Conservation (phyloP, 1,139 yeast species). For the Saccharomyces hybrid region DNA sequence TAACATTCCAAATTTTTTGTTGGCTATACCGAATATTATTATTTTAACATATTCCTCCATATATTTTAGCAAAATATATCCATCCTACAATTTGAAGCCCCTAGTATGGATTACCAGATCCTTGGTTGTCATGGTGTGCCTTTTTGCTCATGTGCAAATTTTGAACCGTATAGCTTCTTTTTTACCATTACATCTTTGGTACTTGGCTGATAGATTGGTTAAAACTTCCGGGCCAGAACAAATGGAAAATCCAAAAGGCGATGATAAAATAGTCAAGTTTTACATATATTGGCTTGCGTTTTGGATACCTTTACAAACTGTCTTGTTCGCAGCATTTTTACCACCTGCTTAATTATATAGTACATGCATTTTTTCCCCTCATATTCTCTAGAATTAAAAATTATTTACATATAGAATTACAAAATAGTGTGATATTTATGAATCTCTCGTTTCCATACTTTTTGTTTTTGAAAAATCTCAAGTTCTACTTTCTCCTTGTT, state of each 20-base stretch:
- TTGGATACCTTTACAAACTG: constrained; percentile 55
- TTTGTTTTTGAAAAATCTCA: not conserved
- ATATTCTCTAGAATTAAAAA: not conserved
- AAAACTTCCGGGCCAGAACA: constrained; percentile 10
- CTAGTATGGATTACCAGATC: constrained; percentile 36
- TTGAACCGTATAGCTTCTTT: constrained; percentile 72
- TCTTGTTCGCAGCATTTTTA: constrained; percentile 55
- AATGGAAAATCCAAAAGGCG: constrained; percentile 11
- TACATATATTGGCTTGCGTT: constrained; percentile 40
- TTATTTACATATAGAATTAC: not conserved
- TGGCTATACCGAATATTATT: constrained; percentile 61
- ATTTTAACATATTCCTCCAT: constrained; percentile 33
- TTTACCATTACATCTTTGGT: constrained; percentile 72
- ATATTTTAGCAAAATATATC: constrained; percentile 28
- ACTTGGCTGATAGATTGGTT: constrained; percentile 39
- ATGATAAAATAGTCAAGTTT: constrained; percentile 22
- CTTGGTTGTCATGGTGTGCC: constrained; percentile 45
- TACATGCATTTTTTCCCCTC: not conserved
- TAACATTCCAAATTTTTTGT: constrained; percentile 76
- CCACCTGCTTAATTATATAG: constrained; percentile 55
- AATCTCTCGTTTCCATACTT: not conserved
- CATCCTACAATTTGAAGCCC: constrained; percentile 33
- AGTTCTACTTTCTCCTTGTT: constrained; percentile 58
- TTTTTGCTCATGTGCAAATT: constrained; percentile 80
- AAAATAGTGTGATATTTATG: not conserved